These are phyloP conservation scores for Amanita inopinata DNA, from an alignment of 768 basidiomycete genomes.

Conservation along the genomic window DNA sequence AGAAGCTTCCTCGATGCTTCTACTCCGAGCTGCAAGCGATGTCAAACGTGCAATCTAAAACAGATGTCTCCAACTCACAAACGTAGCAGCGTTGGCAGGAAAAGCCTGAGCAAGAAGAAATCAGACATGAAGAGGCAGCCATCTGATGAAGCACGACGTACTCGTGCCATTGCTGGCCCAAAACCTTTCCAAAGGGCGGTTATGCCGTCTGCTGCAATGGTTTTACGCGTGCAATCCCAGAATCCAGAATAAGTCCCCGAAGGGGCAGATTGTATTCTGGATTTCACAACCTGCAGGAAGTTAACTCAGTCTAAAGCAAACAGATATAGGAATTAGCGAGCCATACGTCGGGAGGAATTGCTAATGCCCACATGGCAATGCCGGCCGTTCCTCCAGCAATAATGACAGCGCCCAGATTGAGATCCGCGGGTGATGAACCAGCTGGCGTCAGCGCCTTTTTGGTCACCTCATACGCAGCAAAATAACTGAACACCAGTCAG, in stretches of 20 bases:
- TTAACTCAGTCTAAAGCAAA: constrained; percentile 3
- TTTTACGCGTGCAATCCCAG: constrained; percentile 86
- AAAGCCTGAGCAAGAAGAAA: constrained; percentile 55
- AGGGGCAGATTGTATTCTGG: constrained; percentile 92
- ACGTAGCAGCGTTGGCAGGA: constrained; percentile 94
- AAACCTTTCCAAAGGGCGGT: constrained; percentile 93
- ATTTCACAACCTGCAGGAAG: constrained; percentile 76
- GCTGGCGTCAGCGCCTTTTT: constrained; percentile 81
- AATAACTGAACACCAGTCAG: constrained; percentile 53
- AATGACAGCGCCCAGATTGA: constrained; percentile 82
- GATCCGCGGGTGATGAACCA: constrained; percentile 67
- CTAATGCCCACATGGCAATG: constrained; percentile 96
- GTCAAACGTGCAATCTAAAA: constrained; percentile 1
- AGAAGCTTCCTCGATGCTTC: constrained; percentile 81
- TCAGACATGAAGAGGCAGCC: background rate
- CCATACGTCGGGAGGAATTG: constrained; percentile 88
- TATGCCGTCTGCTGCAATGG: constrained; percentile 82
- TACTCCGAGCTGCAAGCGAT: constrained; percentile 64
- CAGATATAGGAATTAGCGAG: constrained; percentile 19
- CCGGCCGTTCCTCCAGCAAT: constrained; percentile 91
- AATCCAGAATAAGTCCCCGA: constrained; percentile 94
- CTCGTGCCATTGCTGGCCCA: constrained; percentile 92
- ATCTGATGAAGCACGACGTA: constrained; percentile 24
- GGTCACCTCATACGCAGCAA: constrained; percentile 91
- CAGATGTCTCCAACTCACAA: constrained; percentile 44